Conservation (phyloP, 2,329 filamentous ascomycete species). For the Stagonosporopsis chrysanthemi region DNA sequence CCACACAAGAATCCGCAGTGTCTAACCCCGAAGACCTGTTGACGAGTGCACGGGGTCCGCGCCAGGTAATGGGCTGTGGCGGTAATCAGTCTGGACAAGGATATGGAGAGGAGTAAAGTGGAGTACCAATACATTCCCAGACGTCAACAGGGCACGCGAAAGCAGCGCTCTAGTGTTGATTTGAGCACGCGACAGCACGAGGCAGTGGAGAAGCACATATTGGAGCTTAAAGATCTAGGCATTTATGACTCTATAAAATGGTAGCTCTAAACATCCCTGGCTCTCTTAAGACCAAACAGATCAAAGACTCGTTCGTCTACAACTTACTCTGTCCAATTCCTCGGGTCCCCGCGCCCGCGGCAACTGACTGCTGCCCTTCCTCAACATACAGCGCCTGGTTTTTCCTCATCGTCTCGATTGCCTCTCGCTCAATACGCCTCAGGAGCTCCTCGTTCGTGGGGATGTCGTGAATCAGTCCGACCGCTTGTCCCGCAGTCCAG, state of each 20-base stretch:
- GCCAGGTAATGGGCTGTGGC: too few relatives aligned
- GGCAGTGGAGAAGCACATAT: too few relatives aligned
- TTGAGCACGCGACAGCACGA: too few relatives aligned
- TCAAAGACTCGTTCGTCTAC: slow-evolving; percentile 23
- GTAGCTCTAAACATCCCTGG: too few relatives aligned
- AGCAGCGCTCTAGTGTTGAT: too few relatives aligned
- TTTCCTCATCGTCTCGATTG: slow-evolving; percentile 52
- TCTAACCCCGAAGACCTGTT: slow-evolving; percentile 21
- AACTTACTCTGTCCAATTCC: slow-evolving; percentile 55
- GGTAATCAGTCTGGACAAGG: too few relatives aligned
- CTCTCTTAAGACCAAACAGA: too few relatives aligned
- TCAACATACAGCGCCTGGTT: slow-evolving; percentile 48
- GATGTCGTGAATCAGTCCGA: slow-evolving; percentile 65
- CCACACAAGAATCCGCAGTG: slow-evolving; percentile 23
- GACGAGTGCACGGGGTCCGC: slow-evolving; percentile 9
- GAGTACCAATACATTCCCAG: too few relatives aligned
- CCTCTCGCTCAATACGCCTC: slow-evolving; percentile 56
- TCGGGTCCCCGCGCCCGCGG: slow-evolving; percentile 48
- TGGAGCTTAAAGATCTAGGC: too few relatives aligned
- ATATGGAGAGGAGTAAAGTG: too few relatives aligned
- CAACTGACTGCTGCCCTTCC: slow-evolving; percentile 33
- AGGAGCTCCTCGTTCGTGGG: slow-evolving; percentile 58
- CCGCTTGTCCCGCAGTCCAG: slow-evolving; percentile 97
- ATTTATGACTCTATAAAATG: too few relatives aligned
- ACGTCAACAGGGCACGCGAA: too few relatives aligned